These are phyloP conservation scores for Apodospora peruviana DNA, from an alignment of 495 filamentous ascomycete species.

Conservation along the genomic window DNA sequence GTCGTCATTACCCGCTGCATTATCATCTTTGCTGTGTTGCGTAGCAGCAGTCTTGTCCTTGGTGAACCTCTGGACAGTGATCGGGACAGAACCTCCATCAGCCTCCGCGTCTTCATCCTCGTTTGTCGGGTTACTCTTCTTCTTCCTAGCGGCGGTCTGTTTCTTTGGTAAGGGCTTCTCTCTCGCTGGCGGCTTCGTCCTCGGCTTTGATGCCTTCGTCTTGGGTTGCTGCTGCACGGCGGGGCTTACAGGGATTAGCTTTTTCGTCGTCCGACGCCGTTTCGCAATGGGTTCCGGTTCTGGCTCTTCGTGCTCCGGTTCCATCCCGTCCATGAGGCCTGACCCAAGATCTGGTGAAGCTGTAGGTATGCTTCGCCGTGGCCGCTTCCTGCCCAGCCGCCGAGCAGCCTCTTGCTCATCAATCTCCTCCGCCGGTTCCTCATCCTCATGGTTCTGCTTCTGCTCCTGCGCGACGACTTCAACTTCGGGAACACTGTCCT, in stretches of 20 bases:
- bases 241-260: conserved; percentile 18
- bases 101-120: conserved; percentile 20
- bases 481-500: conserved; percentile 7
- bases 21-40: conserved; percentile 9
- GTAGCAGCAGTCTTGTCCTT: conserved; percentile 17
- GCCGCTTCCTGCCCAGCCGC: conserved; percentile 30
- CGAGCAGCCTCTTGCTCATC: conserved; percentile 29
- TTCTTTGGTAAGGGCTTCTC: conserved; percentile 18
- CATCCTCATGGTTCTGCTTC: conserved; percentile 8
- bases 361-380: conserved; percentile 23
- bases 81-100: conserved; percentile 25
- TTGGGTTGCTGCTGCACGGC: conserved; percentile 32
- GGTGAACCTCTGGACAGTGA: conserved; percentile 44
- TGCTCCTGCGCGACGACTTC: conserved; percentile 15
- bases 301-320: not conserved
- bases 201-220: conserved; percentile 1
- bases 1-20: conserved; percentile 27
- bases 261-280: conserved; percentile 25
- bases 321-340: conserved; percentile 9
- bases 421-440: conserved; percentile 23
- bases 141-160: conserved; percentile 8
- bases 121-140: conserved; percentile 7
- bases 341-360: conserved; percentile 26
- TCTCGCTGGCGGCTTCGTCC: not conserved
- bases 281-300: conserved; percentile 20